phyloP scores from a whole-genome alignment of 345 rosid genomes.

The Acer campestre region DNA sequence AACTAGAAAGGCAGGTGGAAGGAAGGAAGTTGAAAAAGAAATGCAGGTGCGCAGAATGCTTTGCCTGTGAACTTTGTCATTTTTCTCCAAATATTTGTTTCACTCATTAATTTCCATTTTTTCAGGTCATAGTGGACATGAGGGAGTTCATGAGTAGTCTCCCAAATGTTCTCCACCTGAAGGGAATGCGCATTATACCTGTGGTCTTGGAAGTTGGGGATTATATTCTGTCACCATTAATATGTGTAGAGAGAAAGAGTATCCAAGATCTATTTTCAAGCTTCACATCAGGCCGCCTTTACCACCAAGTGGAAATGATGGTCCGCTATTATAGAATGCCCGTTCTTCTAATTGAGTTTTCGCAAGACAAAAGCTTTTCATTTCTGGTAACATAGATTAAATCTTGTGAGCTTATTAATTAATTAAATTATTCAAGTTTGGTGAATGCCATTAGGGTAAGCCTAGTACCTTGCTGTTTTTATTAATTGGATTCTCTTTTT shows the following conservation, averaged over 20 bases:
- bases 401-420: background rate
- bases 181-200: conserved; percentile 89
- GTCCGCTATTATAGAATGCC: conserved; percentile 88
- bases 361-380: conserved; percentile 98
- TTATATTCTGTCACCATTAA: conserved; percentile 81
- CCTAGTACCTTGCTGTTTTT: conserved; percentile 5
- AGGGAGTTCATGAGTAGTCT: conserved; percentile 99
- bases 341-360: conserved; percentile 94
- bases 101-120: background rate
- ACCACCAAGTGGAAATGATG: conserved; percentile 94
- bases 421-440: background rate
- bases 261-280: conserved; percentile 95
- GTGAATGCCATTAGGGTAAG: background rate
- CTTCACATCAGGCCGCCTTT: conserved; percentile 92
- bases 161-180: conserved; percentile 96
- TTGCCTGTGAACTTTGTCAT: conserved; percentile 14
- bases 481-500: conserved; percentile 20
- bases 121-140: conserved; percentile 94
- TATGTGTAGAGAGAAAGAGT: conserved; percentile 95
- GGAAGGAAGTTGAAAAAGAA: conserved; percentile 85
- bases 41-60: conserved; percentile 59
- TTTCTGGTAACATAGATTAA: conserved; percentile 65
- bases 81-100: background rate
- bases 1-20: conserved; percentile 95
- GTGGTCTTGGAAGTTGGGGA: conserved; percentile 95